phyloP scores from a whole-genome alignment of 768 basidiomycete genomes.

The Tricholoma flavovirens region DNA sequence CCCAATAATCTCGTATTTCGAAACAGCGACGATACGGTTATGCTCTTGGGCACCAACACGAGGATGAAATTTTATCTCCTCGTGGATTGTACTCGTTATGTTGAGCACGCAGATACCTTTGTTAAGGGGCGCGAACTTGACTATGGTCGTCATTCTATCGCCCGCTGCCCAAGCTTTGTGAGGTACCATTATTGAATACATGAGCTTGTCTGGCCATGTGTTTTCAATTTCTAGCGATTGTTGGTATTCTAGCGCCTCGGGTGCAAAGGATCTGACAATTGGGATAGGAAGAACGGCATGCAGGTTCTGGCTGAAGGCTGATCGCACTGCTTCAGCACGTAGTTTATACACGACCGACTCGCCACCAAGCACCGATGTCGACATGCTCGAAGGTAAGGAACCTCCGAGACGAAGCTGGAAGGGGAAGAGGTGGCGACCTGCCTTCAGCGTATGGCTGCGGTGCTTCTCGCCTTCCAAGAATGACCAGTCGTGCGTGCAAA shows the following conservation, averaged over 20 bases:
- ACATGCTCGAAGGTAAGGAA: constrained; percentile 73
- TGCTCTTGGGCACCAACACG: constrained; percentile 55
- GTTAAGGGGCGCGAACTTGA: constrained; percentile 81
- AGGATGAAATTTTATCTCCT: constrained; percentile 59
- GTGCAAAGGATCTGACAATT: constrained; percentile 66
- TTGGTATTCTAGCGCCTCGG: constrained; percentile 90
- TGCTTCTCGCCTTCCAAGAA: constrained; percentile 82
- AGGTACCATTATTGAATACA: constrained; percentile 91
- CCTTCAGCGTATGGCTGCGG: constrained; percentile 85
- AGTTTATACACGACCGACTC: constrained; percentile 85
- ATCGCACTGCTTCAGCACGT: constrained; percentile 74
- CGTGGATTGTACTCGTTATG: constrained; percentile 66
- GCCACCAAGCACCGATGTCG: constrained; percentile 47
- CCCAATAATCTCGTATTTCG: constrained; percentile 62
- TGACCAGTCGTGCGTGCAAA: constrained; percentile 87
- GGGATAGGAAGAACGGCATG: constrained; percentile 55
- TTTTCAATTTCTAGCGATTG: constrained; percentile 95
- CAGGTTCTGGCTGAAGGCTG: constrained; percentile 64
- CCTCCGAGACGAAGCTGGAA: constrained; percentile 87
- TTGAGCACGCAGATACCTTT: constrained; percentile 76
- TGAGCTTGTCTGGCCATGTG: constrained; percentile 95
- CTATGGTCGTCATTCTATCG: constrained; percentile 71
- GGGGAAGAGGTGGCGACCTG: constrained; percentile 90
- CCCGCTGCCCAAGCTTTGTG: constrained; percentile 96
- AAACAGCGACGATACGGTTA: constrained; percentile 52